Base-by-base conservation (phyloP, 768 basidiomycete genomes). In the Myochromella boudieri region DNA sequence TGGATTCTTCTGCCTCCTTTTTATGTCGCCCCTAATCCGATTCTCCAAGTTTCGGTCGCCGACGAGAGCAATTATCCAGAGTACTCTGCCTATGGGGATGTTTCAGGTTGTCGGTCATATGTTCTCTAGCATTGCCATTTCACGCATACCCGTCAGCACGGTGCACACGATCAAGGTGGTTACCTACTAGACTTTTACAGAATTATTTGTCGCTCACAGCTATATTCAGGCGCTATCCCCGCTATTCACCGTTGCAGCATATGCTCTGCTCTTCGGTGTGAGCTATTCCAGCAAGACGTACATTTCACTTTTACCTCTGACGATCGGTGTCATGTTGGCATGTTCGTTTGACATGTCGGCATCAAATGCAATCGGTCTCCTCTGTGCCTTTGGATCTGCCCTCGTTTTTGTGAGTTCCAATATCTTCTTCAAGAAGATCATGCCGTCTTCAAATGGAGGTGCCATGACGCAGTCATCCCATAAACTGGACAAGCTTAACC, bases 91-190 rank as follows among this genome's bases (percentile, higher is more conserved):
- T 1, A 98, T 98, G 95, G 95, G 94, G 18, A 77, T 89, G 51
- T 99, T 99, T 65, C 97, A 99, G 68, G 95, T 99, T 26, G 92
- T 86, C 6, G 97, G 97, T 1, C 97, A 99, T 64, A 92, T 99
- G 60, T 97, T 97, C 64, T 94, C 94, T 14, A 95, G 93, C 57
- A 86, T 99, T 71, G 97, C 97, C 9, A 99, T 97, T 43, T 92
- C 94, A 39, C 77, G 93, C 41, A 95, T 97, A 51, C 92, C 90
- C 2, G 97, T 99, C 49, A 93, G 90, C 71, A 99, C 97, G 0
- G 94, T 97, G 11, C 97, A 99, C 65, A 98, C 95, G 37, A 97
- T 98, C 69, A 99, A 99, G 85, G 95, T 95, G 58, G 56, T 77
- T 63, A 18, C 27, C 7, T 39, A 37, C 39, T 29, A 9, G 45